Evolutionary conservation across 2,329 filamentous ascomycete genomes (phyloP), one percentile per base, ranked within the genome.

Genomic region (Botrytis fabae): DNA sequence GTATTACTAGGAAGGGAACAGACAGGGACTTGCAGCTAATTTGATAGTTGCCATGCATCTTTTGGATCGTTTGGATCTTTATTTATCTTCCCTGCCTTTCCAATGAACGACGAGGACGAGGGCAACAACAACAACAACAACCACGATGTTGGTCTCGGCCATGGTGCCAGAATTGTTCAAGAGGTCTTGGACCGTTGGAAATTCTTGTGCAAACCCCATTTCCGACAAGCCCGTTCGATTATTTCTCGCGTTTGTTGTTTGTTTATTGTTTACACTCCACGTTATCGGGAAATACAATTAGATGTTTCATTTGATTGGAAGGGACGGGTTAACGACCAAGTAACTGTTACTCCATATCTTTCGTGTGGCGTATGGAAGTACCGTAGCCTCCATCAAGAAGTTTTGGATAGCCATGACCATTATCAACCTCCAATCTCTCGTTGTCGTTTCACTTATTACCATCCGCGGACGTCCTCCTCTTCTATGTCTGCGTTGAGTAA

Each of bases 71-170:
- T 40, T 40, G 38, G 7, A 35, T 25, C 63, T 48, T 25, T 65
- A 63, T 63, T 44, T 63, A 63, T 28, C 38, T 38, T 46, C 44
- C 63, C 28, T 65, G 44, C 63, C n/a, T 25, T 51, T 51, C 63
- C 40, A 63, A 35, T 40, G 5, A 62, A 16, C 35, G 16, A 51
- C 48, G 22, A n/a, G 10, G 25, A 51, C 25, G 22, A n/a, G 10
- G 12, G 10, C 48, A 51, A 25, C 59, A 28, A 16, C 28, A 28
- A 16, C 28, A 28, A 28, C 35, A 35, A 40, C 25, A n/a, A n/a
- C 38, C 38, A 9, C 38, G 38, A 38, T 40, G 8, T 16, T 18
- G 44, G 44, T 38, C 61, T 44, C 40, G 61, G 18, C 40, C 40
- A 14, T 64, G 16, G 28, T 54, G 28, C 48, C 48, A 54, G 48